Conservation (phyloP, 2,329 filamentous ascomycete species). For the Xylariaceae sp. region DNA sequence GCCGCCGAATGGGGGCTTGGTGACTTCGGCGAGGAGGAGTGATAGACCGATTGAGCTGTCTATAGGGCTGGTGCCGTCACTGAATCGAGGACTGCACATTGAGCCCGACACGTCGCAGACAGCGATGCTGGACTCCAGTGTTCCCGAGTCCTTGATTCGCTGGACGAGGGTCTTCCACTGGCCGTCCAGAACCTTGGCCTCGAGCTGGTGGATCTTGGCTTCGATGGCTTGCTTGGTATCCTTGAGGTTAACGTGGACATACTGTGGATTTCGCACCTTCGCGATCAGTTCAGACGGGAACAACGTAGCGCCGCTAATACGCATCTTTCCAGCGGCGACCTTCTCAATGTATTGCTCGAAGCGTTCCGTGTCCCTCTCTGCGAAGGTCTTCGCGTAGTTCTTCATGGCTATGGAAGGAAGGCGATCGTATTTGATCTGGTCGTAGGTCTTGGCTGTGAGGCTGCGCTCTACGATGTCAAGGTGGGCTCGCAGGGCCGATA, state of each 20-base stretch:
- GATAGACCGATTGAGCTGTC: conserved; percentile 54
- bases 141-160: conserved; percentile 52
- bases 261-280: conserved; percentile 7
- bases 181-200: conserved; percentile 38
- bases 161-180: conserved; percentile 58
- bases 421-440: conserved; percentile 52
- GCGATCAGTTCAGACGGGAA: conserved; percentile 48
- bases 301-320: conserved; percentile 54
- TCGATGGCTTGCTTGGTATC: conserved; percentile 22
- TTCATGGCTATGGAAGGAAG: conserved; percentile 56
- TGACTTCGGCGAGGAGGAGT: conserved; percentile 51
- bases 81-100: conserved; percentile 40
- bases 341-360: conserved; percentile 48
- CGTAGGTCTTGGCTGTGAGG: conserved; percentile 42
- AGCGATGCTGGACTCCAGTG: conserved; percentile 49
- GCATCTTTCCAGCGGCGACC: conserved; percentile 44
- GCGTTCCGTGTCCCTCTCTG: conserved; percentile 44
- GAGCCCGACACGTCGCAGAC: conserved; percentile 56
- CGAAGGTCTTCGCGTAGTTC: conserved; percentile 46
- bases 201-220: conserved; percentile 30
- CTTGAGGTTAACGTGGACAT: background rate
- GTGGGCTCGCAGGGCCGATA: conserved; percentile 49
- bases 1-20: conserved; percentile 49
- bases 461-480: conserved; percentile 51
- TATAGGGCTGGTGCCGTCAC: conserved; percentile 46